Evolutionary conservation across 2,329 filamentous ascomycete species (phyloP).

Genomic region (Phyllosticta citribraziliensis): DNA sequence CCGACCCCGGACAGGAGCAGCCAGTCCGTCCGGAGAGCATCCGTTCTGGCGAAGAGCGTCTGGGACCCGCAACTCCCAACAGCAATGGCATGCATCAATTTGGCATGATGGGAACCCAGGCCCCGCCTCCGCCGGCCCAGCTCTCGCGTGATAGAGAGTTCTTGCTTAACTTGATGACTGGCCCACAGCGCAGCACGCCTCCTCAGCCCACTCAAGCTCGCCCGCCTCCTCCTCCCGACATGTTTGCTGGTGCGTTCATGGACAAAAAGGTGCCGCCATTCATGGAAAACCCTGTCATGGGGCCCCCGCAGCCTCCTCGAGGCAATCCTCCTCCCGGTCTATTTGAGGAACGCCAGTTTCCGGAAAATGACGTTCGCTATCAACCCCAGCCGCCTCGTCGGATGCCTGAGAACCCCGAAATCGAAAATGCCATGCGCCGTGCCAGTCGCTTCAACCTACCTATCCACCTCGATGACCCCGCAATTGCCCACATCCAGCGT

Average conservation of each 20-base stretch:
- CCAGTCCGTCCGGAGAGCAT: conserved; percentile 14
- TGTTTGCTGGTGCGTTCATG: conserved; percentile 20
- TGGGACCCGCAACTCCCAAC: background rate
- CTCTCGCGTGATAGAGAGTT: conserved; percentile 67
- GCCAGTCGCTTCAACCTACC: conserved; percentile 15
- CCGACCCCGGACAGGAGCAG: conserved; percentile 20
- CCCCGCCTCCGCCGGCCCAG: background rate
- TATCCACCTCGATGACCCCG: conserved; percentile 21
- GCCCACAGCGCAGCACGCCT: conserved; percentile 25
- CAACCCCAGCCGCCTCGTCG: conserved; percentile 16
- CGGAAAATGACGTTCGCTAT: conserved; percentile 8
- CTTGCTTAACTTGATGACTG: conserved; percentile 67
- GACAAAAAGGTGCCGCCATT: conserved; percentile 25
- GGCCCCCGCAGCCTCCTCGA: conserved; percentile 15
- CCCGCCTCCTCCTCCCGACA: conserved; percentile 15
- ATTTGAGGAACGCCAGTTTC: conserved; percentile 22
- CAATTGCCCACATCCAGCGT: conserved; percentile 24
- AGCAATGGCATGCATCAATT: conserved; percentile 3
- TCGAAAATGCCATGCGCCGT: conserved; percentile 23
- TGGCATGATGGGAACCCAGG: background rate
- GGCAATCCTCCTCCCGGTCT: conserved; percentile 32
- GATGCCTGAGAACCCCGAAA: conserved; percentile 22
- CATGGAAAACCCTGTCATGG: conserved; percentile 17
- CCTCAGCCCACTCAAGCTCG: conserved; percentile 18
- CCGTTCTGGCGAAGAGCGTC: conserved; percentile 7